Base-by-base conservation (phyloP, 2,329 filamentous ascomycete genomes). In the Endocalyx cinctus region DNA sequence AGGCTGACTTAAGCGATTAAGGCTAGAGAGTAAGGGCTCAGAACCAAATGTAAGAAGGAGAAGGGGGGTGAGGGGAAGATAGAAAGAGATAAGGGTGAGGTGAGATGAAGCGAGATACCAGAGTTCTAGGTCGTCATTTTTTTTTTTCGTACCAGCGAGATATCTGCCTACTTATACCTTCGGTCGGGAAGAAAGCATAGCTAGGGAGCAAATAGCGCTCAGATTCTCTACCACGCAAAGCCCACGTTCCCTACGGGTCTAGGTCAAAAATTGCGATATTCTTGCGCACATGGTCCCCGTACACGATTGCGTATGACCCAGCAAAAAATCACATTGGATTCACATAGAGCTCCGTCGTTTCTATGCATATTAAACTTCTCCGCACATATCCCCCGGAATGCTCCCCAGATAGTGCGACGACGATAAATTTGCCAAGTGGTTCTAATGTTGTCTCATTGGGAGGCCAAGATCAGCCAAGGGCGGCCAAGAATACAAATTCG, bases 401-500 rank as follows among this genome's bases (percentile, higher is more conserved):
- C 31, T 39, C 34, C 27, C 17, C 20, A 23, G 8, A 23, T 23
- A n/a, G 8, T 23, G 34, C 34, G 35, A 30, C n/a, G n/a, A 32
- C 31, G 31, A 31, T 23, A 29, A 37, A 33, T n/a, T n/a, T n/a
- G 17, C 23, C 28, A 23, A 23, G 20, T 23, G 20, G 20, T n/a
- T 23, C 20, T 23, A 23, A n/a, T 23, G 8, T 12, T 23, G 29
- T 25, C 19, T 37, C 23, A 33, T 38, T 31, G 34, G 36, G 8
- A 40, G 27, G 33, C 29, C 29, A 38, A 42, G 41, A 27, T 28
- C 13, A 25, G 38, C 38, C 31, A 41, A 43, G 39, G 17, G 18
- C 5, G 31, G 36, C 36, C 28, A 42, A 42, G 36, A 13, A 29
- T 29, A 31, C 35, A n/a, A n/a, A n/a, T n/a, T n/a, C n/a, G n/a